Conservation (phyloP, 2,329 filamentous ascomycete genomes). For the Talaromyces sp. region DNA sequence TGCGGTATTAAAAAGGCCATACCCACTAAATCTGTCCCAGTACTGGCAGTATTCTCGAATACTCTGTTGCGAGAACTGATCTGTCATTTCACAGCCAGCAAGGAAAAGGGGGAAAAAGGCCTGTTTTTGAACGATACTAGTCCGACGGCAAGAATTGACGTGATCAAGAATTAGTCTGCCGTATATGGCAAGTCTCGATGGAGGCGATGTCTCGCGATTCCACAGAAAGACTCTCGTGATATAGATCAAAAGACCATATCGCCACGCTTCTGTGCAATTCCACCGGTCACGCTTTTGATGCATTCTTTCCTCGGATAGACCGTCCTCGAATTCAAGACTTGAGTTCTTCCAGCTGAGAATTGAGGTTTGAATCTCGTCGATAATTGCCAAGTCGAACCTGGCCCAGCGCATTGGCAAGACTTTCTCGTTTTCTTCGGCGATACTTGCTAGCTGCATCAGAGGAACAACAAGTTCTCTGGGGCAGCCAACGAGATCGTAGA, state of each 20-base stretch:
- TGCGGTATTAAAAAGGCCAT: background rate
- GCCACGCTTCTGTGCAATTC: constrained; percentile 6
- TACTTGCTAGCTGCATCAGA: constrained; percentile 3
- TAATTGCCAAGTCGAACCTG: background rate
- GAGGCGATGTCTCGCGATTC: background rate
- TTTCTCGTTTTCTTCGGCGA: constrained; percentile 1
- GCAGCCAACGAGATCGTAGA: constrained; percentile 4
- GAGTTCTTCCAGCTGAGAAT: background rate
- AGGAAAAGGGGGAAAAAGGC: constrained; percentile 1
- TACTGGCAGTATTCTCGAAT: constrained; percentile 1
- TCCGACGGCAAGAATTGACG: constrained; percentile 3
- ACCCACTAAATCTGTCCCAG: background rate
- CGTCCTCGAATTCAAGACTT: background rate
- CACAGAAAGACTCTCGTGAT: constrained; percentile 2
- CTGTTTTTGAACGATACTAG: constrained; percentile 4
- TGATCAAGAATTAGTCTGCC: constrained; percentile 2
- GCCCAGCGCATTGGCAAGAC: background rate
- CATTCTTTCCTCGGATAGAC: constrained; percentile 1
- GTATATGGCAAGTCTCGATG: background rate
- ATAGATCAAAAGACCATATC: constrained; percentile 4
- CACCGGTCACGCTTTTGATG: constrained; percentile 3
- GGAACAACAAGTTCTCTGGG: constrained; percentile 2
- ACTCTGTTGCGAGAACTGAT: background rate
- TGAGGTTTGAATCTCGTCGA: background rate
- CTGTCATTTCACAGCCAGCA: constrained; percentile 3